A percentile compares a stretch with the other conserved stretches of the same genome.
Conservation (phyloP, 257 asterid genomes). For the Henckelia pumila region DNA sequence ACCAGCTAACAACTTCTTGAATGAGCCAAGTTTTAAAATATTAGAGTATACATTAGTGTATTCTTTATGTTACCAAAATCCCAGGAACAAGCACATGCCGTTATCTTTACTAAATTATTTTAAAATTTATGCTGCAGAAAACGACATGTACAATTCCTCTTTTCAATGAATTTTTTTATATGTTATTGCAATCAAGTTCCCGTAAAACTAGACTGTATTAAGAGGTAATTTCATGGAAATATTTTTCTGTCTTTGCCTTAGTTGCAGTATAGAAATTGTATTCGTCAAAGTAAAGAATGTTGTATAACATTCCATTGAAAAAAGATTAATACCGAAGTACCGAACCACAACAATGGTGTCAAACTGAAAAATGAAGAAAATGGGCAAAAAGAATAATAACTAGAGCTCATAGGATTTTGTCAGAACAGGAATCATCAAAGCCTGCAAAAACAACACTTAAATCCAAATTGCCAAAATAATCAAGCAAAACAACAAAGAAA, state of each 20-base stretch:
- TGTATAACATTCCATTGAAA: no score
- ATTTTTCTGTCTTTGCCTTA: neutral
- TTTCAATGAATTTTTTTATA: constrained; percentile 6
- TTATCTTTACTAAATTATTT: constrained; percentile 14
- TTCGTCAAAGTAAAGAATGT: no score
- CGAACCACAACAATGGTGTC: no score
- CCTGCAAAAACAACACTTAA: constrained; percentile 19
- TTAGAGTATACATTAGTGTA: neutral
- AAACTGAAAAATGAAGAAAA: no score
- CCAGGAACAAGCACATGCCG: constrained; percentile 42
- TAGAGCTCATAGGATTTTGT: no score
- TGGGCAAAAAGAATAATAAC: no score
- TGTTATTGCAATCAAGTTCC: neutral
- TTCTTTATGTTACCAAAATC: constrained; percentile 17
- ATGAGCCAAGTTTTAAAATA: constrained; percentile 32
- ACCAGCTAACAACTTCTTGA: constrained; percentile 30
- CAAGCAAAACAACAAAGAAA: constrained; percentile 6
- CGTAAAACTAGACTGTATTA: neutral
- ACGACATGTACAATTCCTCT: neutral
- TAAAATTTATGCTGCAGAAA: constrained; percentile 12
- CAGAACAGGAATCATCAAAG: constrained; percentile 36
- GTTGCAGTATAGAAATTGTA: neutral
- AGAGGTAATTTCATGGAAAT: neutral
- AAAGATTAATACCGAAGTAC: no score
- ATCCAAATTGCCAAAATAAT: constrained; percentile 20